Conservation (phyloP, 2,329 filamentous ascomycete genomes). For the Microthyrium microscopicum region DNA sequence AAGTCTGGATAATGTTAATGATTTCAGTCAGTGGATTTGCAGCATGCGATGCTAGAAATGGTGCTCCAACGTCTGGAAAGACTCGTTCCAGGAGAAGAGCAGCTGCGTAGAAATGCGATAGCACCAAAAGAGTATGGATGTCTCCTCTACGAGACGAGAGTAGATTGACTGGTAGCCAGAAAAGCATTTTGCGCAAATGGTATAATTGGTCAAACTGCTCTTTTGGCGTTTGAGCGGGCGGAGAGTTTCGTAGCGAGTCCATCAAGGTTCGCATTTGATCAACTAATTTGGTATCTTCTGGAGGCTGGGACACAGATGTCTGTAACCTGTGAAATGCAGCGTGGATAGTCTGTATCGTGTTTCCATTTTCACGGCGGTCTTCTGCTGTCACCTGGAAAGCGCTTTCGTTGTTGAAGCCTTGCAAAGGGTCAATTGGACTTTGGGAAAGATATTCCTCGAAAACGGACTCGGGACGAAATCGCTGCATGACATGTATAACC, state of each 20-base stretch:
- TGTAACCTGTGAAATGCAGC: slow-evolving; percentile 26
- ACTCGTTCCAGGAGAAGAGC: slow-evolving; percentile 77
- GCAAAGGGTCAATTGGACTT: slow-evolving; percentile 33
- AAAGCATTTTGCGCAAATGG: slow-evolving; percentile 78
- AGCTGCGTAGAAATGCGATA: slow-evolving; percentile 83
- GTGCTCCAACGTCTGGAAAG: slow-evolving; percentile 78
- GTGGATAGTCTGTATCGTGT: slow-evolving; percentile 23
- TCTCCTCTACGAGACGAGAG: slow-evolving; percentile 63
- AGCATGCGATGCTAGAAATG: slow-evolving; percentile 55
- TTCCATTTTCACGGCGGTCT: slow-evolving; percentile 37
- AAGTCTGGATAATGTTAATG: slow-evolving; percentile 52
- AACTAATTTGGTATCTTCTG: slow-evolving; percentile 31
- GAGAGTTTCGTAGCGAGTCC: slow-evolving; percentile 25
- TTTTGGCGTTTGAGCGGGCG: slow-evolving; percentile 38
- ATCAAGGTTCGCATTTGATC: slow-evolving; percentile 31
- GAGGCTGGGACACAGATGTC: slow-evolving; percentile 25
- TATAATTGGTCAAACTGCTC: slow-evolving; percentile 85
- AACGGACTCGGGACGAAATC: slow-evolving; percentile 78
- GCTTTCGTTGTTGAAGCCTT: slow-evolving; percentile 41
- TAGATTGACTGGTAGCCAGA: slow-evolving; percentile 82
- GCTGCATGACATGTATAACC: slow-evolving; percentile 82
- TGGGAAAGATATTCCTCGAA: slow-evolving; percentile 70
- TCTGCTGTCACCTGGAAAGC: slow-evolving; percentile 45
- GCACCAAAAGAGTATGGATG: slow-evolving; percentile 61
- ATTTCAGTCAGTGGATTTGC: slow-evolving; percentile 77